These are phyloP conservation scores for Phyllostachys edulis DNA, from an alignment of 176 grass and related monocot genomes.

Conservation along the genomic window DNA sequence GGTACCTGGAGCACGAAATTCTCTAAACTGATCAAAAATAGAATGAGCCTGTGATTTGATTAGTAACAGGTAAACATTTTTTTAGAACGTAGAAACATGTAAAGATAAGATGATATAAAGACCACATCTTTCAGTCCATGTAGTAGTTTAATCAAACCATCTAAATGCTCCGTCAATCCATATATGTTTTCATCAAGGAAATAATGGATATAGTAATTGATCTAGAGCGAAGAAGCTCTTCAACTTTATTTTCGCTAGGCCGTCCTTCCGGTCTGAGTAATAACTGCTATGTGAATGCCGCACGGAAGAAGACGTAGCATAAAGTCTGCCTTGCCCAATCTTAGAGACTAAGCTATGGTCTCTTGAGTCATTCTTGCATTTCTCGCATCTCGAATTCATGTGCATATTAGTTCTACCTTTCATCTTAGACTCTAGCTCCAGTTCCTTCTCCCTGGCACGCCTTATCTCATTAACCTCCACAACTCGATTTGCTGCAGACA, in stretches of 20 bases:
- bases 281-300: background rate
- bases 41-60: background rate
- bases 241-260: slow-evolving; percentile 52
- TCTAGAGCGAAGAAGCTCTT: slow-evolving; percentile 61
- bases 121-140: background rate
- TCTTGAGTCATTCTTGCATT: slow-evolving; percentile 6
- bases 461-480: no score
- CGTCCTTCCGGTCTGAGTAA: slow-evolving; percentile 15
- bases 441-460: slow-evolving; percentile 63
- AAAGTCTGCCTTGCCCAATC: slow-evolving; percentile 6
- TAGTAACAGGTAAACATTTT: background rate
- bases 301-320: slow-evolving; percentile 21
- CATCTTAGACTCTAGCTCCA: slow-evolving; percentile 43
- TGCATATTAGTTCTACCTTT: slow-evolving; percentile 4
- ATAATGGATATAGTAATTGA: slow-evolving; percentile 1
- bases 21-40: background rate
- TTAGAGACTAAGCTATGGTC: slow-evolving; percentile 26
- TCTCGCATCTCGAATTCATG: background rate
- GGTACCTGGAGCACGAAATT: background rate
- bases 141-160: background rate
- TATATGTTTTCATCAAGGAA: background rate
- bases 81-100: no score
- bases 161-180: background rate
- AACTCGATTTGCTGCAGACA: no score
- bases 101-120: background rate